phyloP scores from a whole-genome alignment of 306 rosid genomes.

The Cucurbita ficifolia region DNA sequence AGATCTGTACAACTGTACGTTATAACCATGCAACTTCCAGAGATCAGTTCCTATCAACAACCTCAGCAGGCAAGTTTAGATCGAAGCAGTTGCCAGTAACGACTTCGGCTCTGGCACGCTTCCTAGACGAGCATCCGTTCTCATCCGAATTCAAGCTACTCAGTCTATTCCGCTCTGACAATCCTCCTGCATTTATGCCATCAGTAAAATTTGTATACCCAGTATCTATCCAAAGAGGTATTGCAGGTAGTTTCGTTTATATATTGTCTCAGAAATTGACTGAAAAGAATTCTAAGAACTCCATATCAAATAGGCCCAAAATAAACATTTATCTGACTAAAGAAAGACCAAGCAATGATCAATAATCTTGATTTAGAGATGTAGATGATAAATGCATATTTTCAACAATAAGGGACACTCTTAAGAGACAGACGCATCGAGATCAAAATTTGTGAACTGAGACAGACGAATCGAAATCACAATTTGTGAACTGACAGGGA shows the following conservation, averaged over 20 bases:
- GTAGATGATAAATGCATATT: background rate
- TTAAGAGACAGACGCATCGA: background rate
- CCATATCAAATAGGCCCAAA: background rate
- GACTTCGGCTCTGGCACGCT: conserved; percentile 66
- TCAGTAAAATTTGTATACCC: conserved; percentile 9
- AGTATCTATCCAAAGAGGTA: background rate
- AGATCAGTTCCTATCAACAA: conserved; percentile 60
- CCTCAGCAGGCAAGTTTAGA: conserved; percentile 86
- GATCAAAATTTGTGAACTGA: background rate
- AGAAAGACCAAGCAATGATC: background rate
- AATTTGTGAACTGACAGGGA: background rate
- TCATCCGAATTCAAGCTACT: conserved; percentile 67
- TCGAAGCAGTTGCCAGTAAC: conserved; percentile 61
- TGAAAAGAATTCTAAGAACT: background rate
- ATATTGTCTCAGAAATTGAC: background rate
- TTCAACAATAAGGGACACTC: background rate
- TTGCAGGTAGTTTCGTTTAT: background rate
- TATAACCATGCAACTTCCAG: conserved; percentile 20
- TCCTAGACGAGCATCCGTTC: conserved; percentile 37
- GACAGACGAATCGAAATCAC: no score
- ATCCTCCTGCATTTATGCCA: conserved; percentile 46
- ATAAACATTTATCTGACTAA: background rate
- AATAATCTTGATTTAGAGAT: background rate
- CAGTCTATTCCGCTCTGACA: conserved; percentile 39
- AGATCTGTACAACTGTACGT: conserved; percentile 57